phyloP scores from a whole-genome alignment of 441 rosid species.

The Dalechampia spathulata region DNA sequence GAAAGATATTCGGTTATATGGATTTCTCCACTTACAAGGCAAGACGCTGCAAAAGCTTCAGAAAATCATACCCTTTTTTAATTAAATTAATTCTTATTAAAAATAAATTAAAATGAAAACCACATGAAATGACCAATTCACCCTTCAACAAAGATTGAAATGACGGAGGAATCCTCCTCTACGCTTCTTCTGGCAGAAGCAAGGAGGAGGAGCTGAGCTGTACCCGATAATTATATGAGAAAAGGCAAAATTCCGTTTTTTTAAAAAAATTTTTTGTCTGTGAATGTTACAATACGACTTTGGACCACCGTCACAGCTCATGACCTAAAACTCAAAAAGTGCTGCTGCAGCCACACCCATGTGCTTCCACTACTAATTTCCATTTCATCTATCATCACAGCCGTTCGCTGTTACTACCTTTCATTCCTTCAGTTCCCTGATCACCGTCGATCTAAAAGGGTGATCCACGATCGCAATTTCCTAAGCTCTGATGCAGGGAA shows the following conservation, averaged over 20 bases:
- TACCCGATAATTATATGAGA: conserved; percentile 27
- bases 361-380: conserved; percentile 10
- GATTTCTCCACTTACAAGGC: conserved; percentile 53
- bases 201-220: conserved; percentile 29
- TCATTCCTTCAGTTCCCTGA: too few species aligned
- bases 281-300: conserved; percentile 24
- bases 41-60: conserved; percentile 40
- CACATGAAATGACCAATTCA: conserved; percentile 13
- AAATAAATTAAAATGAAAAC: background rate
- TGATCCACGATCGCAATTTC: too few species aligned
- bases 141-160: too few species aligned
- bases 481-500: too few species aligned
- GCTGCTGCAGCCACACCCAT: conserved; percentile 8
- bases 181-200: conserved; percentile 31
- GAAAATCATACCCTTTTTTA: conserved; percentile 15
- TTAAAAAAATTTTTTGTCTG: too few species aligned
- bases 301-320: conserved; percentile 58
- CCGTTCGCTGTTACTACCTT: conserved; percentile 8
- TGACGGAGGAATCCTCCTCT: too few species aligned
- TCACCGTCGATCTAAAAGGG: background rate
- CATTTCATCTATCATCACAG: conserved; percentile 11
- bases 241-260: too few species aligned
- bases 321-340: background rate
- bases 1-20: conserved; percentile 22
- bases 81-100: background rate